Conservation (phyloP, 1,139 yeast species). For the Torulaspora pretoriensis region DNA sequence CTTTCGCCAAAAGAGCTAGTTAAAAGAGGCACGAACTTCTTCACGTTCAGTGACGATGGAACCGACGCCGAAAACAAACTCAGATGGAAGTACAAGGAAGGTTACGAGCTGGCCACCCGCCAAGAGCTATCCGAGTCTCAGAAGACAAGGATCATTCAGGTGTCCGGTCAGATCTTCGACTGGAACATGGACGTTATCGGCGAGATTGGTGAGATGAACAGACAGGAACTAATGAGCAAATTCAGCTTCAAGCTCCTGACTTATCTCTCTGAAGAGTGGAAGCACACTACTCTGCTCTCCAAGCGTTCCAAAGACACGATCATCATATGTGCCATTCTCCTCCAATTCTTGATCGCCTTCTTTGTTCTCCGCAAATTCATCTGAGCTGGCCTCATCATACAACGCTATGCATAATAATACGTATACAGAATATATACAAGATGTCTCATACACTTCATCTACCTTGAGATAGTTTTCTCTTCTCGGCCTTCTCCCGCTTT, state of each 20-base stretch:
- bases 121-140: conserved; percentile 62
- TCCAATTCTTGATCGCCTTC: conserved; percentile 18
- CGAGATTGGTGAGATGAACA: conserved; percentile 64
- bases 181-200: conserved; percentile 57
- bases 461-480: conserved; percentile 35
- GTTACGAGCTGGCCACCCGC: conserved; percentile 73
- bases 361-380: conserved; percentile 16
- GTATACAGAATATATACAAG: conserved; percentile 14
- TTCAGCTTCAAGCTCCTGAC: conserved; percentile 52
- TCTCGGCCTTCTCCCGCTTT: conserved; percentile 40
- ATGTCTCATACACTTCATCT: conserved; percentile 17
- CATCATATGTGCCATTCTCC: conserved; percentile 15
- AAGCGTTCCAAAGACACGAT: conserved; percentile 20
- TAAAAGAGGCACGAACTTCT: conserved; percentile 60
- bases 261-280: conserved; percentile 33
- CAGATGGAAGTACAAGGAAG: conserved; percentile 64
- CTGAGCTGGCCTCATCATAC: conserved; percentile 8
- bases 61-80: conserved; percentile 64
- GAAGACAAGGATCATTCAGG: conserved; percentile 65
- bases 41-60: conserved; percentile 67
- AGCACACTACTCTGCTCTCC: conserved; percentile 24
- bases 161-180: conserved; percentile 60
- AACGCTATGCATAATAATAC: conserved; percentile 6
- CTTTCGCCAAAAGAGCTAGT: conserved; percentile 59
- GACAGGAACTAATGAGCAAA: conserved; percentile 51